These are phyloP conservation scores for Talaromyces wortmannii DNA, from an alignment of 495 filamentous ascomycete genomes.

Conservation along the genomic window DNA sequence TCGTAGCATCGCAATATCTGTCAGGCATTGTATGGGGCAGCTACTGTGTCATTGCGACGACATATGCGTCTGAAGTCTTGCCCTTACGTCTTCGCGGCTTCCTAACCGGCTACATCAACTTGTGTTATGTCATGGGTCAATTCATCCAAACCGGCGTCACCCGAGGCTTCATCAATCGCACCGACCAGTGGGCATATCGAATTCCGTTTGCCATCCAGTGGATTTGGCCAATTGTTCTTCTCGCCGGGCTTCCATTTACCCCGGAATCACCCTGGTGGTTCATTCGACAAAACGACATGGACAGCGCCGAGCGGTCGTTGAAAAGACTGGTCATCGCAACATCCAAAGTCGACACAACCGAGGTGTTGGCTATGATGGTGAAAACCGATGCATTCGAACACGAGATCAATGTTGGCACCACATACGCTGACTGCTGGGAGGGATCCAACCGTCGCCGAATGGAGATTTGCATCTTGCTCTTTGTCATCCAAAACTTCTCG, in stretches of 20 bases:
- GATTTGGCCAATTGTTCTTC: conserved; percentile 12
- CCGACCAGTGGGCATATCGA: conserved; percentile 16
- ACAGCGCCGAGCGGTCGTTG: conserved; percentile 20
- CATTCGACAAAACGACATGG: conserved; percentile 24
- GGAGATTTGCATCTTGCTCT: conserved; percentile 30
- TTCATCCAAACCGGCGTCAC: conserved; percentile 15
- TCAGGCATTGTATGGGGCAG: conserved; percentile 6
- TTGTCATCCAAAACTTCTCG: conserved; percentile 30
- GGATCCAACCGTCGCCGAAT: conserved; percentile 30
- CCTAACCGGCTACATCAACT: conserved; percentile 38
- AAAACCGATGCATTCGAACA: conserved; percentile 18
- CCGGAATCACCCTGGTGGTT: conserved; percentile 37
- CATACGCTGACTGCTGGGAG: conserved; percentile 25
- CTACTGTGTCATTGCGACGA: conserved; percentile 7
- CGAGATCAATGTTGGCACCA: conserved; percentile 17
- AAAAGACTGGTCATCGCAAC: conserved; percentile 13
- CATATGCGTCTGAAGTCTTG: conserved; percentile 45
- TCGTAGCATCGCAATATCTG: conserved; percentile 2
- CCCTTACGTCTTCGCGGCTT: conserved; percentile 34
- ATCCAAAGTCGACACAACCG: neutral
- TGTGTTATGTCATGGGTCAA: conserved; percentile 38
- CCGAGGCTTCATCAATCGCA: conserved; percentile 11
- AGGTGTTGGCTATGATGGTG: conserved; percentile 9
- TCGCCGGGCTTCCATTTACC: conserved; percentile 23
- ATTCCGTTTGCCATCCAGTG: conserved; percentile 15